These are phyloP conservation scores for Acanthamoeba triangularis DNA, from an alignment of 208 protist species.

Conservation along the genomic window DNA sequence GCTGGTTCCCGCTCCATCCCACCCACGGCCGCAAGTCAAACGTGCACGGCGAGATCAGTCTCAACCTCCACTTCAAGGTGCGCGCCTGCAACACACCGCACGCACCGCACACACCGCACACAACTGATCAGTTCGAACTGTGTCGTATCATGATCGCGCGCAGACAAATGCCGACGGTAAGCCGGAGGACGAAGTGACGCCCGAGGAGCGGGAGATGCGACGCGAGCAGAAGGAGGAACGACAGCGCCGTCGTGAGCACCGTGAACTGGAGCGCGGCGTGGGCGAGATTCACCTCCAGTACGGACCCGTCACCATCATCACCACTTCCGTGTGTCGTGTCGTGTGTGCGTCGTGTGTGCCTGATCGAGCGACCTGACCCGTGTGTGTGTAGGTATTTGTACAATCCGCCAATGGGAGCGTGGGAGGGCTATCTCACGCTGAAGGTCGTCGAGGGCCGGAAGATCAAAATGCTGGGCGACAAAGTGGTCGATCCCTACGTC, in stretches of 20 bases:
- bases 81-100: not conserved
- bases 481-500: not conserved
- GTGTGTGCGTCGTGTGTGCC: not conserved
- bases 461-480: slow-evolving; percentile 6
- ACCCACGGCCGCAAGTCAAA: not conserved
- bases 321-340: not conserved
- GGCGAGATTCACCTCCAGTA: slow-evolving; percentile 40
- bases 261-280: not conserved
- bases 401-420: slow-evolving; percentile 11
- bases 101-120: too few species aligned
- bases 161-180: not conserved
- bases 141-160: not conserved
- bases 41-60: not conserved
- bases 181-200: not conserved
- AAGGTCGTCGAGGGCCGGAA: slow-evolving; percentile 14
- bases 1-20: slow-evolving; percentile 47
- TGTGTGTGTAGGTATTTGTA: not conserved
- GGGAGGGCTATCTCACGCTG: slow-evolving; percentile 25
- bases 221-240: slow-evolving; percentile 45
- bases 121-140: not conserved
- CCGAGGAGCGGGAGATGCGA: not conserved
- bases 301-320: not conserved
- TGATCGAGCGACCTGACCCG: too few species aligned
- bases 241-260: not conserved
- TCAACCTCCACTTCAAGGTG: slow-evolving; percentile 49